Evolutionary conservation across 2,329 filamentous ascomycete genomes (phyloP), one percentile per base, ranked within the genome.

Genomic region (Lasiodiplodia sp.): DNA sequence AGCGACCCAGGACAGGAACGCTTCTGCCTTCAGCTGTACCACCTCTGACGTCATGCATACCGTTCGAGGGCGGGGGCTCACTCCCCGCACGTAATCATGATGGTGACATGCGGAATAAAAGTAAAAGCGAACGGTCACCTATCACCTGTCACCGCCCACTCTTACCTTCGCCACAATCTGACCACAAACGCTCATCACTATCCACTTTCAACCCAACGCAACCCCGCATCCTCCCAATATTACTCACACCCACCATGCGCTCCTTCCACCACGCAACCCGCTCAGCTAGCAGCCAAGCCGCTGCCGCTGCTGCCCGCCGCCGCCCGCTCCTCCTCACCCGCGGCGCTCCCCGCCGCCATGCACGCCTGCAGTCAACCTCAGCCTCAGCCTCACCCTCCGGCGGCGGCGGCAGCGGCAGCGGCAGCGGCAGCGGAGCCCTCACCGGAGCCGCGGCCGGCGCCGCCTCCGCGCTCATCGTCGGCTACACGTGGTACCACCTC

Each of bases 401-500:
- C 44, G 14, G 40, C 14, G 16, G 40, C 2, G 2, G 40, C 40
- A 21, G 44, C 44, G 18, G 23, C 23, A 6, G 7, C 44, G 18
- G 44, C 1, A 21, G 44, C 18, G 7, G 14, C 40, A 8, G 18
- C 25, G 78, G 79, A 69, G 82, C 82, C 11, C 72, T 86, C 2
- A 75, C 82, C 52, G 85, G 85, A 3, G 86, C 84, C 57, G 44
- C 85, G 23, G 82, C 83, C 47, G 86, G 86, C 66, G 85, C 84
- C 23, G 76, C 78, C 28, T 76, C 83, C 16, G 84, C 85, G 2
- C 77, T 86, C 58, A 68, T 77, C 2, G 80, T 81, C 7, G 84
- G 83, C 38, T 88, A 87, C 74, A 72, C 76, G 68, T 87, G 82
- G 77, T 88, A 88, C 77, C 79, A 84, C 63, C 84, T 84, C 75